phyloP scores from a whole-genome alignment of 768 basidiomycete species.

The Mycena metata region DNA sequence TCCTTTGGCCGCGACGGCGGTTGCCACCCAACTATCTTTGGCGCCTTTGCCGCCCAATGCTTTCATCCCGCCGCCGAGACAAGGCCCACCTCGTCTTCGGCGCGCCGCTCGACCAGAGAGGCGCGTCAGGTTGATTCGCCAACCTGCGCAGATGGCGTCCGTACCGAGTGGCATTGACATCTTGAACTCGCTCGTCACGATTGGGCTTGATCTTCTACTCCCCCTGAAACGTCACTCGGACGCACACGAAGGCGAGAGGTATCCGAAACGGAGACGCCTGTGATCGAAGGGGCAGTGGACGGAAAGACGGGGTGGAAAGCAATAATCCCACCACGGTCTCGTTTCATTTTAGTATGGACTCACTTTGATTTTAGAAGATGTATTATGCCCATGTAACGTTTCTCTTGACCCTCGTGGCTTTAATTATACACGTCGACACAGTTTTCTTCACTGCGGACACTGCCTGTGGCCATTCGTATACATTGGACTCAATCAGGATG shows the following conservation, averaged over 20 bases:
- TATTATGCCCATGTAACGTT: too few relatives aligned
- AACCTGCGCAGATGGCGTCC: neutral
- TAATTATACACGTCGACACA: too few relatives aligned
- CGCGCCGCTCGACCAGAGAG: neutral
- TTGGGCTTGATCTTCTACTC: conserved; percentile 1
- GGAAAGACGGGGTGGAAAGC: too few relatives aligned
- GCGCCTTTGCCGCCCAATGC: neutral
- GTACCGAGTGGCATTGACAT: neutral
- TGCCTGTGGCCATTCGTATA: too few relatives aligned
- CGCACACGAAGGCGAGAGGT: neutral
- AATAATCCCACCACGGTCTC: too few relatives aligned
- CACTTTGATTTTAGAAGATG: too few relatives aligned
- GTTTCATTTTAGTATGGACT: too few relatives aligned
- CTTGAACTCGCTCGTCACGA: neutral
- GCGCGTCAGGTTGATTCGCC: neutral
- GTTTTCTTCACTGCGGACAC: too few relatives aligned
- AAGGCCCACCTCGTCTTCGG: neutral
- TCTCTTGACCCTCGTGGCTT: too few relatives aligned
- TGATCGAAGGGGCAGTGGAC: neutral
- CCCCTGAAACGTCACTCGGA: conserved; percentile 4
- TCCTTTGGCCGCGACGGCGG: neutral
- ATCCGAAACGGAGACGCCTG: conserved; percentile 3
- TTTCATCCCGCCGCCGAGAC: neutral
- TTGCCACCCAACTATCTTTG: neutral
- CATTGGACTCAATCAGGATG: too few relatives aligned